These are phyloP conservation scores for Pleurostoma richardsiae DNA, from an alignment of 2,329 filamentous ascomycete species.

Conservation along the genomic window DNA sequence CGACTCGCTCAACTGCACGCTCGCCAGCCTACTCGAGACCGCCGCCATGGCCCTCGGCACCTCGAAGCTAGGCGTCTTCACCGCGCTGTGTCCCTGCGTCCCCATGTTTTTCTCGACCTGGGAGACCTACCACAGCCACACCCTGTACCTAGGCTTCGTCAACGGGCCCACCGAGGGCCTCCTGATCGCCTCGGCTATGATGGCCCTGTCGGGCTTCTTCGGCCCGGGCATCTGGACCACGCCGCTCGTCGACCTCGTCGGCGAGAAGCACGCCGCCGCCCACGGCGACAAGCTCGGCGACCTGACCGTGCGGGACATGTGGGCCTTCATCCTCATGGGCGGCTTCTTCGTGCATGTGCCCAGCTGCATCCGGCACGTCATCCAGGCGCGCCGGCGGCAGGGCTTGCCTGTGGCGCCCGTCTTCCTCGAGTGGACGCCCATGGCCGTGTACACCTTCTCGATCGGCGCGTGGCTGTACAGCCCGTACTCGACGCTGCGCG, in stretches of 20 bases:
- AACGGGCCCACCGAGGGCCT: conserved; percentile 96
- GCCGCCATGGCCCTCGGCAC: conserved; percentile 89
- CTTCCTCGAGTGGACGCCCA: conserved; percentile 91
- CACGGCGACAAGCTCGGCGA: conserved; percentile 59
- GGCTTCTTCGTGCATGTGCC: conserved; percentile 76
- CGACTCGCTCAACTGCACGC: conserved; percentile 94
- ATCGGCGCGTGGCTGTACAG: conserved; percentile 85
- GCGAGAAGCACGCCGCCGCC: conserved; percentile 46
- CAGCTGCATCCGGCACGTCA: conserved; percentile 84
- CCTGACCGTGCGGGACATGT: conserved; percentile 78
- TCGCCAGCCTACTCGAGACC: conserved; percentile 85
- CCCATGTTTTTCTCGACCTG: conserved; percentile 99
- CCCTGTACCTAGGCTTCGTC: conserved; percentile 90
- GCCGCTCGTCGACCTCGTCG: conserved; percentile 66
- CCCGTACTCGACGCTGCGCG: conserved; percentile 75
- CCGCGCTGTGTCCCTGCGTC: conserved; percentile 82
- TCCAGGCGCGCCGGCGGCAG: conserved; percentile 65
- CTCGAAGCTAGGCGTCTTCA: conserved; percentile 81
- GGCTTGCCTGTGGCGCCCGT: conserved; percentile 73
- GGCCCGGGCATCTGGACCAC: conserved; percentile 84
- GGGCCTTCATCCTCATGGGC: conserved; percentile 67
- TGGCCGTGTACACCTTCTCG: conserved; percentile 71
- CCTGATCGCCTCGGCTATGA: conserved; percentile 79
- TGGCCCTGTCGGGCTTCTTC: conserved; percentile 82
- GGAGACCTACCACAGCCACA: conserved; percentile 99